Percentiles rank a stretch among this genome's conserved stretches.
Conservation (phyloP, 75 land plant genomes). For the Picea sitchensis region DNA sequence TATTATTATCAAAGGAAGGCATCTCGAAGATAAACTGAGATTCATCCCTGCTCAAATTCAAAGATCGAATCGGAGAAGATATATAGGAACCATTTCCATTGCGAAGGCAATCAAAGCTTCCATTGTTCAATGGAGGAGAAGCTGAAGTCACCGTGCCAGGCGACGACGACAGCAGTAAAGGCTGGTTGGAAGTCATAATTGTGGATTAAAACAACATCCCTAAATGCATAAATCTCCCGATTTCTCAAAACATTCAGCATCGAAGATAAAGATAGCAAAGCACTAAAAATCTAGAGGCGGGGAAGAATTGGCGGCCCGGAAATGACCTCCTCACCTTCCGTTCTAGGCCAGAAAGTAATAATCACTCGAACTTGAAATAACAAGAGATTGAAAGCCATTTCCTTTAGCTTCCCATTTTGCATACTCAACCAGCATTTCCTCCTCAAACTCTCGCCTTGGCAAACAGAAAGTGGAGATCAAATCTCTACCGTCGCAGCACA, state of each 20-base stretch:
- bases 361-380: not conserved
- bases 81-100: conserved; percentile 17
- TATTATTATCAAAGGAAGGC: not conserved
- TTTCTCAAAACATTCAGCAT: not conserved
- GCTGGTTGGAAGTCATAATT: conserved; percentile 38
- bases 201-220: not conserved
- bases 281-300: not conserved
- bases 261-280: not conserved
- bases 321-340: conserved; percentile 10
- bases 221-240: not conserved
- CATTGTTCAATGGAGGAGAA: not conserved
- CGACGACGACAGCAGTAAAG: conserved; percentile 22
- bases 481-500: not conserved
- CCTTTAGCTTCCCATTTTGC: conserved; percentile 13
- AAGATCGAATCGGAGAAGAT: conserved; percentile 20
- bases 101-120: conserved; percentile 21
- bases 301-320: conserved; percentile 7
- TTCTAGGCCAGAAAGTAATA: conserved; percentile 3
- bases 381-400: conserved; percentile 3
- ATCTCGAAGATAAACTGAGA: not conserved
- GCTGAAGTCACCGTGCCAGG: too few relatives aligned
- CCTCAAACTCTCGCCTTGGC: not conserved
- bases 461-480: not conserved
- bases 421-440: conserved; percentile 5
- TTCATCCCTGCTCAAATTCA: conserved; percentile 7